Conservation (phyloP, 768 basidiomycete genomes). For the Kwoniella mangroviensis region DNA sequence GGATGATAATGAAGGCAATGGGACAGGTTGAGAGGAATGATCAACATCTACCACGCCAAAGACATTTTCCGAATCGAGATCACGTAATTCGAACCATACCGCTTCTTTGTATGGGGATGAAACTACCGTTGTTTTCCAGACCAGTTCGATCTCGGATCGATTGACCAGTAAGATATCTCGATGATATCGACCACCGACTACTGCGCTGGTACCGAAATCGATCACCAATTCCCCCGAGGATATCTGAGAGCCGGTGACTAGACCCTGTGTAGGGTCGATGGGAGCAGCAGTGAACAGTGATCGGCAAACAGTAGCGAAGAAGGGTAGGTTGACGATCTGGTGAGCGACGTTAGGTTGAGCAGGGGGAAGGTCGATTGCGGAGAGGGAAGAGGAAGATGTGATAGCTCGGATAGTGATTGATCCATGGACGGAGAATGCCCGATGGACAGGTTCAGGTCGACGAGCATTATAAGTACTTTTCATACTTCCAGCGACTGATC, state of each 20-base stretch:
- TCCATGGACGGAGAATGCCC: slow-evolving; percentile 47
- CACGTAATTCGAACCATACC: slow-evolving; percentile 51
- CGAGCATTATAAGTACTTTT: slow-evolving; percentile 16
- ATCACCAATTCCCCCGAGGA: slow-evolving; percentile 41
- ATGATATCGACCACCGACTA: slow-evolving; percentile 43
- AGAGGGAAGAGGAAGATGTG: neutral
- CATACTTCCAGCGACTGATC: slow-evolving; percentile 25
- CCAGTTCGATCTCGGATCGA: slow-evolving; percentile 52
- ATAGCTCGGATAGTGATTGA: slow-evolving; percentile 43
- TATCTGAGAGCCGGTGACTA: slow-evolving; percentile 36
- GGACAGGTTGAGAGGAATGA: slow-evolving; percentile 41
- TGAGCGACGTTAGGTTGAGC: slow-evolving; percentile 12
- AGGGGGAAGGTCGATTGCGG: neutral
- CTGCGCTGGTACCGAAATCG: slow-evolving; percentile 50
- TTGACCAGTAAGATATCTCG: slow-evolving; percentile 52
- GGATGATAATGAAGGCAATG: slow-evolving; percentile 47
- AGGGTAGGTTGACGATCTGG: slow-evolving; percentile 43
- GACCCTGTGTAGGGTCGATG: slow-evolving; percentile 41
- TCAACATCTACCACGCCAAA: slow-evolving; percentile 35
- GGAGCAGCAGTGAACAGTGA: slow-evolving; percentile 48
- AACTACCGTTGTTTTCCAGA: slow-evolving; percentile 51
- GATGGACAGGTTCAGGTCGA: slow-evolving; percentile 40
- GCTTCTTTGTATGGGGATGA: slow-evolving; percentile 42
- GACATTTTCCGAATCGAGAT: slow-evolving; percentile 52
- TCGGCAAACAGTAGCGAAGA: slow-evolving; percentile 53